Base-by-base conservation (phyloP, 2,329 filamentous ascomycete species). In the Thielaviopsis euricoi region DNA sequence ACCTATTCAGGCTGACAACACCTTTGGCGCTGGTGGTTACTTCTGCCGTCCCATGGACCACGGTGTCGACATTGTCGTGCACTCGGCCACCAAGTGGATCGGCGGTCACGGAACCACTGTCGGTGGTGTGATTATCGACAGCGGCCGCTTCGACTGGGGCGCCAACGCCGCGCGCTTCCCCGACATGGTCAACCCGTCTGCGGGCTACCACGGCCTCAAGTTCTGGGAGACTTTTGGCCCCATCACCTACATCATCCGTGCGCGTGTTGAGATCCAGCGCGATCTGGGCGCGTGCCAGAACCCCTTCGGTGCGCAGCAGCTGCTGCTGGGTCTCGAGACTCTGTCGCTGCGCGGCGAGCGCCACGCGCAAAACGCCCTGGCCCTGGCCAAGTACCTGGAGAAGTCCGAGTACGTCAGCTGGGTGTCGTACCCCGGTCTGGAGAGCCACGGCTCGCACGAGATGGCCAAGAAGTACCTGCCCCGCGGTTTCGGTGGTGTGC, bases 71-170 rank as follows among this genome's bases (percentile, higher is more conserved):
- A 95, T 96, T 61, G 85, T 96, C 56, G 87, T 95, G 23, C 89
- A 96, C 77, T 93, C 87, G 46, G 89, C 89, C 12, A 95, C 90
- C 60, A 96, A 96, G 72, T 96, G 90, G 90, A 96, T 97, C 62
- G 90, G 90, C 59, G 90, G 90, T 49, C 91, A 97, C 71, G 91
- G 90, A 61, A 95, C 90, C 48, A 95, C 90, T 25, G 87, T 96
- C 63, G 90, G 79, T 59, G 90, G 90, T 61, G 79, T 95, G 50
- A 79, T 96, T 37, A 76, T 96, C 62, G 90, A 96, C 73, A 81
- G 84, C 63, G 90, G 90, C 66, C 93, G 89, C 69, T 97, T 96
- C 68, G 86, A 95, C 76, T 97, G 91, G 90, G 88, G 86, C 64
- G 85, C 85, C 71, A 73, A 95, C 69, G 85, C 76, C 52, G 80